Conservation (phyloP, 2,329 filamentous ascomycete species). For the Pseudogymnoascus sp. region DNA sequence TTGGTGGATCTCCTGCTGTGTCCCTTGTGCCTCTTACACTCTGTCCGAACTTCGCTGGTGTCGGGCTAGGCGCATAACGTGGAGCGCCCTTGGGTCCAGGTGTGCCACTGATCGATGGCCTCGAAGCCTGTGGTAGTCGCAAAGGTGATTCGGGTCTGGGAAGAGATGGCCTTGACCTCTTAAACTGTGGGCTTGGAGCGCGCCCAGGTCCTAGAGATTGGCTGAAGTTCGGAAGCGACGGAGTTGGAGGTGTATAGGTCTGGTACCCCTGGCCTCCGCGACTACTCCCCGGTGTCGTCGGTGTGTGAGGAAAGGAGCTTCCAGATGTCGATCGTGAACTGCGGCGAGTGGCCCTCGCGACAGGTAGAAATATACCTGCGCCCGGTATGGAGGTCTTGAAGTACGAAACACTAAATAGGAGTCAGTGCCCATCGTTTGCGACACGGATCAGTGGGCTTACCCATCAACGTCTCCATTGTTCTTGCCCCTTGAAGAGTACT, state of each 20-base stretch:
- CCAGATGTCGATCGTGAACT: constrained; percentile 49
- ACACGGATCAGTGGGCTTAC: constrained; percentile 44
- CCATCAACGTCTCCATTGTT: constrained; percentile 96
- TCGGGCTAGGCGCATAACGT: constrained; percentile 56
- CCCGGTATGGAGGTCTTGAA: constrained; percentile 74
- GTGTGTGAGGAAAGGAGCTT: constrained; percentile 57
- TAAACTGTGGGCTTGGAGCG: constrained; percentile 65
- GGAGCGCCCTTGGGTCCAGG: constrained; percentile 46
- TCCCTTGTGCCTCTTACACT: constrained; percentile 51
- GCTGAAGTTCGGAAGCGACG: constrained; percentile 71
- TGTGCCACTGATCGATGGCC: constrained; percentile 49
- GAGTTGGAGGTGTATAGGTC: constrained; percentile 58
- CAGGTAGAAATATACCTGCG: constrained; percentile 87
- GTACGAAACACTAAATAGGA: constrained; percentile 56
- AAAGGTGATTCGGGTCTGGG: constrained; percentile 82
- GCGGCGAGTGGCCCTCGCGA: constrained; percentile 70
- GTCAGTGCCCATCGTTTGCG: constrained; percentile 22
- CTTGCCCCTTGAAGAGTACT: constrained; percentile 80
- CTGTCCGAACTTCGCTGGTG: constrained; percentile 56
- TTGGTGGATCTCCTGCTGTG: constrained; percentile 54
- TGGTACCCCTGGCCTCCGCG: constrained; percentile 44
- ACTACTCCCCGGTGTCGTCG: constrained; percentile 56
- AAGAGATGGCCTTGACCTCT: constrained; percentile 69
- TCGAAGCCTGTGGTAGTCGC: constrained; percentile 58
- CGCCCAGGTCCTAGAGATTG: constrained; percentile 72